Evolutionary conservation across 2,329 filamentous ascomycete species (phyloP), one percentile per base, ranked within the genome.

Genomic region (Aspergillus ruber): DNA sequence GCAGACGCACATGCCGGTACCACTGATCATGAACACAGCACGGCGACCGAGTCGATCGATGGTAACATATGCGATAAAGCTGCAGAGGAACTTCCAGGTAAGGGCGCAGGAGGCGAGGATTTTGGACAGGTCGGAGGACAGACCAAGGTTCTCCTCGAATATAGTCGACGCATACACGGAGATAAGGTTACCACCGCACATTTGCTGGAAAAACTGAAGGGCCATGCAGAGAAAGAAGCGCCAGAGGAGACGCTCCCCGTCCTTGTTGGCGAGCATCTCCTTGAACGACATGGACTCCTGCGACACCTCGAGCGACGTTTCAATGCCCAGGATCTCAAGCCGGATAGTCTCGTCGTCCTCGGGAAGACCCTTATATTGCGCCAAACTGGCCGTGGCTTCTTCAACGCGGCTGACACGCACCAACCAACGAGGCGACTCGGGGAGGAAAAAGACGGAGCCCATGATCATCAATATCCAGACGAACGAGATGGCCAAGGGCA

Each of bases 71-170:
- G 74, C 70, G 33, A 77, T 60, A 58, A 77, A 73, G 15, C 72
- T 75, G 27, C 73, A 75, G 17, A 79, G 54, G 56, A 79, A 78
- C 57, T 81, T 80, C 72, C 75, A 81, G 4, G 78, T 80, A 27
- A 81, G 63, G 10, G 76, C 76, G 23, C 73, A 75, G 3, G 65
- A 73, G 6, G 73, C 68, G 6, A 78, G 65, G 42, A 74, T 60
- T 15, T 54, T 56, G 9, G 59, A 58, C 2, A 58, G 46, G 23
- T 44, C 45, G 12, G 47, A 21, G 27, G 33, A 43, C 43, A 57
- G 46, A 29, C 49, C 32, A 7, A 55, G 50, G 12, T 51, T 56
- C 3, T 52, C 45, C 36, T 53, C 27, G 40, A 57, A 57, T 39
- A 55, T 55, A 3, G 53, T 52, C 4, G 51, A 54, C 1, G 40